Base-by-base conservation (phyloP, 139 green algal genomes). In the Zygnema cylindricum region DNA sequence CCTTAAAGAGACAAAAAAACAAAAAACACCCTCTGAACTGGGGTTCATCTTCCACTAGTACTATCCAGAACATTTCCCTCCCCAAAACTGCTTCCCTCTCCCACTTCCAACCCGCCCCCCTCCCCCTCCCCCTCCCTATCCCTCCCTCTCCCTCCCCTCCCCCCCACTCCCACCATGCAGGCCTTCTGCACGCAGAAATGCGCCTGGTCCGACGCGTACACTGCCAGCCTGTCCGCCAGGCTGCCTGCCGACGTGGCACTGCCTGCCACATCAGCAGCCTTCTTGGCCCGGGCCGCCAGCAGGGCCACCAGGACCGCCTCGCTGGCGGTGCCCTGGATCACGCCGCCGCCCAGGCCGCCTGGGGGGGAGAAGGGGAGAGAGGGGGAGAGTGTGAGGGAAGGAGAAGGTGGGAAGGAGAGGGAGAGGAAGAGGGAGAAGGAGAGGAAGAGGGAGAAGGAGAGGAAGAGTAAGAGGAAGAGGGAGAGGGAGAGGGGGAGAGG, bases 181-280 rank as follows among this genome's bases (percentile, higher is more conserved):
- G 95, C 96, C 92, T 98, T 98, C 55, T 94, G 88, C 55, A 96
- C 93, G 75, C 88, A 93, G 23, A 91, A 94, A 92, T 97, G 95
- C 0, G 94, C 91, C 93, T 97, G 94, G 86, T 96, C 94, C 22
- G 91, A 93, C 40, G 84, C 90, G 85, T 96, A 95, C 39, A 86
- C 93, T 36, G 94, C 92, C 21, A 96, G 93, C 40, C 71, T 86
- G 39, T 0, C 93, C 89, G 77, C 93, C 94, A 79, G 81, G 33
- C 0, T 55, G n/a, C 43, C 38, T n/a, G 49, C 23, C n/a, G 25
- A 33, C 1, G 57, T 22, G 32, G 1, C 88, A 55, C n/a, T 40
- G 23, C n/a, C 43, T 57, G 21, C 1, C 41, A 38, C 35, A 2
- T 25, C 81, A 39, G 35, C 25, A 69, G 41, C 43, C 25, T 30